Evolutionary conservation across 2,329 filamentous ascomycete genomes (phyloP), one percentile per base, ranked within the genome.

Genomic region (Trichoderma hamatum): DNA sequence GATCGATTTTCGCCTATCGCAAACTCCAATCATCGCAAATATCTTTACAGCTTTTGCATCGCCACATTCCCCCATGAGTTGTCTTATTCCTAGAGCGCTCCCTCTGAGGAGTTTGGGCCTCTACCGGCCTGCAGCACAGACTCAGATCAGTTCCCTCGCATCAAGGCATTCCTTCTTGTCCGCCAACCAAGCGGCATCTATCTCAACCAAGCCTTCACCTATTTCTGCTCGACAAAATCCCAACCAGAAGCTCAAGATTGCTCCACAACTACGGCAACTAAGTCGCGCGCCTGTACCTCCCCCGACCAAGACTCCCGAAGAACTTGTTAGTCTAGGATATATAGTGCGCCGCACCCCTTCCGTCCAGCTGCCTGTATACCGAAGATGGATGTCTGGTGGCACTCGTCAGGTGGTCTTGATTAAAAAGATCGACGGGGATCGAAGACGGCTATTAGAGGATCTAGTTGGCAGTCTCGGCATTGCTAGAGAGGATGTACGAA

Each of bases 371-470:
- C 89, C 93, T 28, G 86, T 98, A 55, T 99, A 98, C 81, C 84
- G 89, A 19, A 84, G 89, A 72, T 83, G 81, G 72, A 94, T 92
- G 82, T 85, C 88, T 14, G 93, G 93, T 64, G 92, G 93, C 16
- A 96, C 92, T 72, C 84, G 89, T 76, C 88, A 89, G 74, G 81
- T 92, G 75, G 96, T 95, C 5, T 80, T 88, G 68, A 81, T 99
- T 68, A 91, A 93, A 78, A 94, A 92, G 80, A 86, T 95, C 61
- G 89, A 93, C 69, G 96, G 96, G 19, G 86, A 97, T 77, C 76
- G 89, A 61, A 79, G 82, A 36, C 85, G 83, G 3, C 78, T 98
- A 72, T 84, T 87, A 71, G 79, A 85, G 43, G 90, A 94, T 73
- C 77, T 98, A 68, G 81, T 84, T 46, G 76, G 80, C 24, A 85